A percentile compares a stretch with the other conserved stretches of the same genome.
These are phyloP conservation scores for Pinus albicaulis DNA, from an alignment of 75 land plant species.

Conservation along the genomic window DNA sequence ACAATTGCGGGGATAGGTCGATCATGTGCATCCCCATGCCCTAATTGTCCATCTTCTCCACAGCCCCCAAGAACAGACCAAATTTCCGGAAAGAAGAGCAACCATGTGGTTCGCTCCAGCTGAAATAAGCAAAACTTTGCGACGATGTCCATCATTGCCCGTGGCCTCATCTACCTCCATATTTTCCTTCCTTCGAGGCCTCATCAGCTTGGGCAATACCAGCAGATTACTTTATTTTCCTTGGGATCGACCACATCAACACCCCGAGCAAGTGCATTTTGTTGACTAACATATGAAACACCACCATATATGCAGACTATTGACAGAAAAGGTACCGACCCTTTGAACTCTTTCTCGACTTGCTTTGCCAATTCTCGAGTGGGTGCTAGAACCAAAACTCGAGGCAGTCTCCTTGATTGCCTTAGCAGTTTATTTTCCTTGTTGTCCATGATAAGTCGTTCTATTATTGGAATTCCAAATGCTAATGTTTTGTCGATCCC, in stretches of 20 bases:
- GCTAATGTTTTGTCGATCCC: constrained; percentile 98
- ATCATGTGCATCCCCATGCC: too few relatives aligned
- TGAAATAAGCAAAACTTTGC: constrained; percentile 63
- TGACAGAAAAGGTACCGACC: constrained; percentile 79
- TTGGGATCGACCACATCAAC: constrained; percentile 97
- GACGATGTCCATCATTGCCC: constrained; percentile 14
- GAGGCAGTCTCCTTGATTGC: constrained; percentile 63
- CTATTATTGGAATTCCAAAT: constrained; percentile 91
- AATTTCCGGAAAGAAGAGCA: too few relatives aligned
- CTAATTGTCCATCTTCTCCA: too few relatives aligned
- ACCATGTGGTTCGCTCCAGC: constrained; percentile 96
- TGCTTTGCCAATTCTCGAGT: constrained; percentile 96
- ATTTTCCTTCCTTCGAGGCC: too few relatives aligned
- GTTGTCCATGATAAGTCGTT: constrained; percentile 35
- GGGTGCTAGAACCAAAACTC: constrained; percentile 84
- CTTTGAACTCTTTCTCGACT: constrained; percentile 92
- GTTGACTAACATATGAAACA: constrained; percentile 75
- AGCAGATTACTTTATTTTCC: too few relatives aligned
- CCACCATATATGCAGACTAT: constrained; percentile 97
- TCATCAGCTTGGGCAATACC: too few relatives aligned
- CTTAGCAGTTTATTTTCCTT: constrained; percentile 22
- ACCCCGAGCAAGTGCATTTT: constrained; percentile 69
- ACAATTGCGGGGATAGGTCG: too few relatives aligned
- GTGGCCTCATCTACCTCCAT: not conserved
- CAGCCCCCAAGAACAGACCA: too few relatives aligned